Conservation (phyloP, 1,139 yeast genomes). For the Nadsonia commutata region DNA sequence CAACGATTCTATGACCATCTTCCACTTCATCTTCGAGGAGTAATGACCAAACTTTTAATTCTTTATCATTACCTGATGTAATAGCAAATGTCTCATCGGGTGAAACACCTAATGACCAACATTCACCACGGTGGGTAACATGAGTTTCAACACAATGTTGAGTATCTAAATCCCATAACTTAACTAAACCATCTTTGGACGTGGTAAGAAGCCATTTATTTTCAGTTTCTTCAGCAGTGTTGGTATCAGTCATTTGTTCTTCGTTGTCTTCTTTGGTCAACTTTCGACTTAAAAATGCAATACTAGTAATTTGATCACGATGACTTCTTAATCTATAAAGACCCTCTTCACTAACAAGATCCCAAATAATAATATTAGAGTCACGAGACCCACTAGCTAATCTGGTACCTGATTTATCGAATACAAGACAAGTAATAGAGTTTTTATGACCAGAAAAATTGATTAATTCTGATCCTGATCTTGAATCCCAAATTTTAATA, state of each 20-base stretch:
- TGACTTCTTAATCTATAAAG: conserved; percentile 77
- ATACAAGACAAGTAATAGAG: conserved; percentile 49
- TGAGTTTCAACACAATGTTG: conserved; percentile 92
- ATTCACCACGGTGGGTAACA: conserved; percentile 83
- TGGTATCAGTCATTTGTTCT: conserved; percentile 7
- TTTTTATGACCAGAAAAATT: conserved; percentile 81
- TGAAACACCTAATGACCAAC: conserved; percentile 64
- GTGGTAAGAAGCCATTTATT: conserved; percentile 56
- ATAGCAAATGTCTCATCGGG: conserved; percentile 24
- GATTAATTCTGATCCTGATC: conserved; percentile 62
- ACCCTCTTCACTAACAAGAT: conserved; percentile 84
- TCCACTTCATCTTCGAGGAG: conserved; percentile 40
- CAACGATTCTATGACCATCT: conserved; percentile 31
- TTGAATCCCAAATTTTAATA: conserved; percentile 82
- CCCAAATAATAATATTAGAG: conserved; percentile 81
- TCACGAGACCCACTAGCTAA: conserved; percentile 79
- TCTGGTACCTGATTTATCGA: conserved; percentile 73
- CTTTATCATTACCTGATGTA: conserved; percentile 70
- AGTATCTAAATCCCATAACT: conserved; percentile 81
- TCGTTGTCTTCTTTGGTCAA: conserved; percentile 1
- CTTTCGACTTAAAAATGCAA: conserved; percentile 29
- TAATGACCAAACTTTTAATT: conserved; percentile 69
- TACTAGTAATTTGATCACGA: conserved; percentile 74
- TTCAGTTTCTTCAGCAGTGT: conserved; percentile 18
- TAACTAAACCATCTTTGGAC: conserved; percentile 80